Base-by-base conservation (phyloP, 2,329 filamentous ascomycete species). In the Claviceps sp. region DNA sequence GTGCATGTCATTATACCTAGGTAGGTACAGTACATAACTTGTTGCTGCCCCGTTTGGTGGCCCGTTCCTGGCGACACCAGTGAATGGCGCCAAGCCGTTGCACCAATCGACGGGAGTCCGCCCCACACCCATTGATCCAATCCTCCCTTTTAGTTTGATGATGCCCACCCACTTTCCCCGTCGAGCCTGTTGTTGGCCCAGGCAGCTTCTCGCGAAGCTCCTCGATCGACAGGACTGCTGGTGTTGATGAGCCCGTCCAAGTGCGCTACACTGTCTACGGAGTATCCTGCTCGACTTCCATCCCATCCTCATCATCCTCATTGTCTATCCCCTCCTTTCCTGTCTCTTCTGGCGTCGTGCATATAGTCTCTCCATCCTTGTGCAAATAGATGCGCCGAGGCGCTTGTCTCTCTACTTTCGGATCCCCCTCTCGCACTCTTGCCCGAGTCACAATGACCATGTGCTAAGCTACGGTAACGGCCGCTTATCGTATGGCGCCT, bases 401-500 rank as follows among this genome's bases (percentile, higher is more conserved):
- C 34, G n/a, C 20, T 26, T 30, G 38, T 42, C 22, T 24, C 22
- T 41, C 24, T 8, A 24, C 42, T 11, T 38, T 13, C 42, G 20
- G 16, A 9, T 1, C 4, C 16, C 22, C 44, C 26, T 26, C 24
- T 26, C 6, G 1, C 45, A 14, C 6, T 47, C 8, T 50, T 38
- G 24, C 22, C 26, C 6, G n/a, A 36, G 30, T 13, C 42, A n/a
- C 44, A 14, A 54, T 54, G 50, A 42, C 44, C 22, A 36, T 26
- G 13, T 50, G 24, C 38, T 53, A 9, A 49, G 36, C 13, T 20
- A 26, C 40, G 18, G 44, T 42, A 26, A 22, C 50, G 36, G 51
- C 48, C 43, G 43, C 45, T 34, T 54, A 24, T 44, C 51, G 20
- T 26, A 46, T 51, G 44, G 51, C 51, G 45, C 44, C 34, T 44